A percentile compares a stretch with the other conserved stretches of the same genome.
These are phyloP conservation scores for Cytospora leucostoma DNA, from an alignment of 2,329 filamentous ascomycete genomes.

Conservation along the genomic window DNA sequence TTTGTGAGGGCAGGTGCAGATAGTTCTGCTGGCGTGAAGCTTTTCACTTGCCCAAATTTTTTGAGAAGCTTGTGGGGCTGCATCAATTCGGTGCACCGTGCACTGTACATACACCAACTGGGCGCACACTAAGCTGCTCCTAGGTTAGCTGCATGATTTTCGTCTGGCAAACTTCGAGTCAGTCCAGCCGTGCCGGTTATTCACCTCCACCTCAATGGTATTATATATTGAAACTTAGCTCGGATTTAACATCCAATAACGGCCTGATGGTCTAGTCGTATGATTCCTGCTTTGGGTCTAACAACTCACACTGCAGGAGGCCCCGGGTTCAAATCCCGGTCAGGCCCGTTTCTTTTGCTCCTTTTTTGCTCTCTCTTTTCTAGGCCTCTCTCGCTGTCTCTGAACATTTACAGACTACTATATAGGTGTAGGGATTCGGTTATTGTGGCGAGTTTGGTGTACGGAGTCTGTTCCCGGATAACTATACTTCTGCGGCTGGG, in stretches of 20 bases:
- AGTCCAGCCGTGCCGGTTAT: not conserved
- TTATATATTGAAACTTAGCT: too few relatives aligned
- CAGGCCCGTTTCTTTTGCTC: conserved; percentile 14
- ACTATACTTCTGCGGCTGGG: too few relatives aligned
- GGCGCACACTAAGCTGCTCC: not conserved
- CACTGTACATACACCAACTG: not conserved
- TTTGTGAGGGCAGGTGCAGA: not conserved
- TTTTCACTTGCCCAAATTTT: conserved; percentile 31
- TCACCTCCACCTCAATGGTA: too few relatives aligned
- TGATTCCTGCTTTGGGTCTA: conserved; percentile 24
- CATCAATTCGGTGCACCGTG: not conserved
- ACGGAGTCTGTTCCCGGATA: too few relatives aligned
- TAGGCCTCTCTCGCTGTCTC: too few relatives aligned
- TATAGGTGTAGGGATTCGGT: too few relatives aligned
- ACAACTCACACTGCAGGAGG: conserved; percentile 18
- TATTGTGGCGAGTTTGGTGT: too few relatives aligned
- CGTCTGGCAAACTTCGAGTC: not conserved
- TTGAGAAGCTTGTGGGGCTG: conserved; percentile 24
- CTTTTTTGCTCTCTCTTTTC: not conserved
- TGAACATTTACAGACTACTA: not conserved
- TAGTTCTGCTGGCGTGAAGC: conserved; percentile 16
- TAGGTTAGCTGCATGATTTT: conserved; percentile 9
- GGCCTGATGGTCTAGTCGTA: conserved; percentile 26
- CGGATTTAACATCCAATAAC: too few relatives aligned
- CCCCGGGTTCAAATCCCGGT: conserved; percentile 24